Base-by-base conservation (phyloP, 83 land plant genomes). In the Larix sibirica region DNA sequence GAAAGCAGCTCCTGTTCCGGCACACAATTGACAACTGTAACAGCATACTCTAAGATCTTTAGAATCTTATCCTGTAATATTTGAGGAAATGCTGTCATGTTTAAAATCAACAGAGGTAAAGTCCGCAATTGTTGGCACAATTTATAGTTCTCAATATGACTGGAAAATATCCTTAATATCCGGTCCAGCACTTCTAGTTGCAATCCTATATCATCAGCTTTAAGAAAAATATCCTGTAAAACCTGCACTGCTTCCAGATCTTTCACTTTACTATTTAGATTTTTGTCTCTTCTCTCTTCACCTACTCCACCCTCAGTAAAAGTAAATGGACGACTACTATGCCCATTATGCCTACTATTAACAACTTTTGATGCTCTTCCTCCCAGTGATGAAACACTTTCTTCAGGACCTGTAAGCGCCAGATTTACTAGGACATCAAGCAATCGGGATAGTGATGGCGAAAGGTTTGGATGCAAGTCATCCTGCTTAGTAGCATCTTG, bases 1-100 rank as follows among this genome's bases (percentile, higher is more conserved):
- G 99, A 93, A 79, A 98, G 95, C 61, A 98, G 86, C 82, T 98
- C 99, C 81, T 96, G 99, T 82, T 98, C 99, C 59, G 99, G 99
- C 59, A 98, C 89, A 79, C 94, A 93, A 83, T 95, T 98, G 66
- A 90, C 99, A 76, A 96, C 99, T 12, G 97, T 98, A 75, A 96
- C 97, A 79, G 95, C 99, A 91, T 96, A 95, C 86, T 98, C 99
- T 63, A 98, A 88, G 81, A 98, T 98, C 83, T 98, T 98, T 70
- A 98, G 84, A 64, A 98, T 90, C 36, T 89, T 92, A 63, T 93
- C 99, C 80, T 96, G 99, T 33, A 98, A 86, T 62, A 95, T 84
- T 83, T 85, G 80, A 62, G 99, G 95, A 83, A 95, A 93, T 9
- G 84, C 85, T 28, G 91, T 88, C 99, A 98, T 98, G 82, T 98